A percentile compares a stretch with the other conserved stretches of the same genome.
Conservation (phyloP, 345 rosid genomes). For the Viola odorata region DNA sequence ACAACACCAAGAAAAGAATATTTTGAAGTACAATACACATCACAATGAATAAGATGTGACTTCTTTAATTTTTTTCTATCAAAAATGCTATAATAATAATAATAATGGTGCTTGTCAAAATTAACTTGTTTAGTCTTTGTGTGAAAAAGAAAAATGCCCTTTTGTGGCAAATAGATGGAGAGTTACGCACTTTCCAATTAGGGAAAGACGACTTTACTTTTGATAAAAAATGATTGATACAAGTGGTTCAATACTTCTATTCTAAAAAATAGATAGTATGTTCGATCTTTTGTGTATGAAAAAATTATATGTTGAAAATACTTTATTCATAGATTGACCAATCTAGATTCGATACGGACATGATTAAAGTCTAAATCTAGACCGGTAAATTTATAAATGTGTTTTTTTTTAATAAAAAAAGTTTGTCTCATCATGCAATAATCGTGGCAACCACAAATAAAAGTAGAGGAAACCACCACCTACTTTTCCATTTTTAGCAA, state of each 20-base stretch:
- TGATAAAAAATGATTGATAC: neutral
- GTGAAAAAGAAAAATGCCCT: slow-evolving; percentile 4
- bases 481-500: no score
- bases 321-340: neutral
- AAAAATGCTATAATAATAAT: neutral
- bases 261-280: neutral
- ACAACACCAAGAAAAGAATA: no score
- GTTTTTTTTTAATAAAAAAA: no score
- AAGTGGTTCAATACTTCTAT: no score
- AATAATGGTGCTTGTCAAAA: slow-evolving; percentile 13
- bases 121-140: slow-evolving; percentile 4
- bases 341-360: neutral
- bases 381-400: no score
- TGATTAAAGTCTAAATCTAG: neutral
- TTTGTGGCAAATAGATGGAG: neutral
- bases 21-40: no score
- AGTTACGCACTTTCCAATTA: slow-evolving; percentile 6
- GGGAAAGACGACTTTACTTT: slow-evolving; percentile 3
- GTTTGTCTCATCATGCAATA: no score
- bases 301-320: neutral
- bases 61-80: no score
- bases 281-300: neutral
- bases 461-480: no score
- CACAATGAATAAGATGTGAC: no score
- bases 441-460: no score